Evolutionary conservation across 139 green algal genomes (phyloP).

Genomic region (Dunaliella sp.): DNA sequence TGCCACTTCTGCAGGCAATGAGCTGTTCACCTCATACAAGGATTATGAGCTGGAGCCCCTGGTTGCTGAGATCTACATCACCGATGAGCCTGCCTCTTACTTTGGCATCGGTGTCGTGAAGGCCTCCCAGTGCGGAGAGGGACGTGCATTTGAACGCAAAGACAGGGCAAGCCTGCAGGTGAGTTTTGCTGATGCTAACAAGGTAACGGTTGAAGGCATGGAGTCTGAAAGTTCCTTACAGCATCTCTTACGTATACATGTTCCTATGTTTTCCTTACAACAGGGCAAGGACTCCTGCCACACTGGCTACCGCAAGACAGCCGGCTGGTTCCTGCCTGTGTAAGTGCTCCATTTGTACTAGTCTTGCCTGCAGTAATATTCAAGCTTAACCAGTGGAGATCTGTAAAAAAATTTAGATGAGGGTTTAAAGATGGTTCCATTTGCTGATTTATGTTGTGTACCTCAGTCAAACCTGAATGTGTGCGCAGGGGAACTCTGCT

Average conservation of each 20-base stretch:
- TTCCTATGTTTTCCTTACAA: no score
- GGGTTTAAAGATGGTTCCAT: no score
- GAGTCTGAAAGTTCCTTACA: no score
- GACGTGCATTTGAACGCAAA: not conserved
- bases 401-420: no score
- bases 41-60: not conserved
- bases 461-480: no score
- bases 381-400: no score
- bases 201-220: no score
- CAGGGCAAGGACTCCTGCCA: slow-evolving; percentile 9
- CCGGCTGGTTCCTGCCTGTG: slow-evolving; percentile 5
- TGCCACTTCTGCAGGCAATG: not conserved
- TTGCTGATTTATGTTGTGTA: no score
- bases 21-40: not conserved
- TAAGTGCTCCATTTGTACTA: no score
- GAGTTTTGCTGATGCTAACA: no score
- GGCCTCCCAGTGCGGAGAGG: not conserved
- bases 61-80: not conserved
- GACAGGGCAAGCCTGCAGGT: not conserved
- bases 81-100: not conserved
- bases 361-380: no score
- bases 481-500: not conserved
- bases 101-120: not conserved
- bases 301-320: slow-evolving; percentile 6
- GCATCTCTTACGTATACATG: no score